These are phyloP conservation scores for Neocucurbitaria cava DNA, from an alignment of 2,329 filamentous ascomycete species.

Conservation along the genomic window DNA sequence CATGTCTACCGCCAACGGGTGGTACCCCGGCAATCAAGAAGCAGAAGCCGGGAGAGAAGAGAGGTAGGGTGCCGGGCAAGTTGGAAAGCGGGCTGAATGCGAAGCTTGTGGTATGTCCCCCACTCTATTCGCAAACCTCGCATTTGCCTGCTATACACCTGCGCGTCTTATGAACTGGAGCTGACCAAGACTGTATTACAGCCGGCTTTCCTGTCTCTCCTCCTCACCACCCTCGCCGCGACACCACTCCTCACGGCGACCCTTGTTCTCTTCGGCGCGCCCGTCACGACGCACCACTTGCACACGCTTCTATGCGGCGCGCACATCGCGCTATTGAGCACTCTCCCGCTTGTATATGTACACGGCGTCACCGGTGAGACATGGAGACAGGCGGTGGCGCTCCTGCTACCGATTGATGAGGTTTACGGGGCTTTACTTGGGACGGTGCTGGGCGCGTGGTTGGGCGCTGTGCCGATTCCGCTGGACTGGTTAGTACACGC, in stretches of 20 bases:
- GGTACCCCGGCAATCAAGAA: constrained; percentile 55
- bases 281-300: constrained; percentile 77
- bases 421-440: constrained; percentile 84
- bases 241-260: constrained; percentile 65
- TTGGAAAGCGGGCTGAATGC: constrained; percentile 32
- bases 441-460: constrained; percentile 81
- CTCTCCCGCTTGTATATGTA: constrained; percentile 83
- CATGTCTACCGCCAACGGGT: constrained; percentile 65
- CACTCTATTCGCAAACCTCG: neutral
- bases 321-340: constrained; percentile 79
- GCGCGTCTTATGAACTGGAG: neutral
- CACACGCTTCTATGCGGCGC: constrained; percentile 82
- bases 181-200: constrained; percentile 45
- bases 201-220: constrained; percentile 74
- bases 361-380: constrained; percentile 76
- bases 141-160: neutral
- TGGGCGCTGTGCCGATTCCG: constrained; percentile 93
- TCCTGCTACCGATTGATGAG: constrained; percentile 78
- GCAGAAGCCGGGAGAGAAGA: constrained; percentile 56
- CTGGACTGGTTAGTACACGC: constrained; percentile 75
- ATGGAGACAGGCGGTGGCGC: constrained; percentile 74
- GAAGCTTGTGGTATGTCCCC: constrained; percentile 52
- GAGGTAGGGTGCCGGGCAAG: constrained; percentile 31
- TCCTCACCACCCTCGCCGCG: constrained; percentile 62
- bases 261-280: constrained; percentile 89